These are phyloP conservation scores for Phytophthora cactorum DNA, from an alignment of 352 stramenopile species.

Conservation along the genomic window DNA sequence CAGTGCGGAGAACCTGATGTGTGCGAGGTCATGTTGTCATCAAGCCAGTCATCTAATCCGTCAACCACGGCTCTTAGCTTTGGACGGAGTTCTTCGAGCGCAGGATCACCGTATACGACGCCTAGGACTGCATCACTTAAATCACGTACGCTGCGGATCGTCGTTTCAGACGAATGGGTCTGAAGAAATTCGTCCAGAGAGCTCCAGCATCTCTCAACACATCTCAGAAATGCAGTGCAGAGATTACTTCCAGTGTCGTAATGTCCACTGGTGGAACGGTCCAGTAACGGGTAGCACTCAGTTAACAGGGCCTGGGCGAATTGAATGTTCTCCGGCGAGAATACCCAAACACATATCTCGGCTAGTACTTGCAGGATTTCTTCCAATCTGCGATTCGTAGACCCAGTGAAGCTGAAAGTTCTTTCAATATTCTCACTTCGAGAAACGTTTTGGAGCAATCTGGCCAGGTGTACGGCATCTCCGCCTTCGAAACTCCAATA, in stretches of 20 bases:
- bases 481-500: conserved; percentile 1
- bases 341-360: conserved; percentile 28
- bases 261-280: not conserved
- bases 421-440: not conserved
- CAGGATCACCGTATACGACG: conserved; percentile 5
- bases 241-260: not conserved
- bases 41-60: not conserved
- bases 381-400: not conserved
- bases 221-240: not conserved
- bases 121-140: conserved; percentile 13
- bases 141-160: not conserved
- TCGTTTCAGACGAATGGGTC: not conserved
- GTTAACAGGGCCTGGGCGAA: conserved; percentile 21
- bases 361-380: conserved; percentile 23
- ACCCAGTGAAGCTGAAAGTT: not conserved
- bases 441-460: not conserved
- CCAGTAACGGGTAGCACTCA: conserved; percentile 7
- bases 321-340: conserved; percentile 14
- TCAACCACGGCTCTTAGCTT: conserved; percentile 2
- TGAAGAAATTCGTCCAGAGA: conserved; percentile 6
- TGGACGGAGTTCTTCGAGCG: conserved; percentile 6
- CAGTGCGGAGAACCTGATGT: not conserved
- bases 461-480: conserved; percentile 1
- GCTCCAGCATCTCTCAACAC: not conserved
- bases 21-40: not conserved